Base-by-base conservation (phyloP, 768 basidiomycete species). In the Lentinula lateritia region DNA sequence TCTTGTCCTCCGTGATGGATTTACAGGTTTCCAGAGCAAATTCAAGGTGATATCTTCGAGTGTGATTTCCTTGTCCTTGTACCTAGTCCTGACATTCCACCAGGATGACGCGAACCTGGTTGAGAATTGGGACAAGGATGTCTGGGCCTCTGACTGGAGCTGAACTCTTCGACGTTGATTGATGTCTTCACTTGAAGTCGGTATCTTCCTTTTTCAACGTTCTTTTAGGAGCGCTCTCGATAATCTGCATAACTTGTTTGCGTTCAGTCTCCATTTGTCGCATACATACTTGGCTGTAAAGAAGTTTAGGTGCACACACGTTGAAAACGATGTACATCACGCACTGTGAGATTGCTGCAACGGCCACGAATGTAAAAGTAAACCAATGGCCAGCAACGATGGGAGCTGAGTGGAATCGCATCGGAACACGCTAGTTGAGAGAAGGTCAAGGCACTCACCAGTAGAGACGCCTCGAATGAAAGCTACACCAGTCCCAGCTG, bases 341-440 rank as follows among this genome's bases (percentile, higher is more conserved):
- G 62, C 64, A 92, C 90, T 87, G 92, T 23, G 87, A 85, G 50
- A 84, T 85, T 2, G 86, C 58, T 3, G 90, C 88, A 43, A 92
- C 78, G 20, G 86, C 63, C 64, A 83, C 74, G 67, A 90, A 93
- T 1, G 90, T 86, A 6, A 84, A 89, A 18, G 91, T 79, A 13
- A 88, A 90, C 92, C 92, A 93, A 69, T 91, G 84, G 2, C 83
- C 87, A 41, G 89, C 90, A 42, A 83, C 78, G 61, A 89, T 78
- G 1, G 85, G 79, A 36, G 78, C 91, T 89, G 61, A 8, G 28
- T 28, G 23, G 38, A 60, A 20, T 23, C 64, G 28, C 3, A 56
- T 32, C 43, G 46, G 43, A 36, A 54, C 46, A 46, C 15, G 42
- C 55, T 15, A 23, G 48, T 34, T 9, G 1, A 41, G 12, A 20